Conservation (phyloP, 805 yeast genomes). For the Candida fluviatilis region DNA sequence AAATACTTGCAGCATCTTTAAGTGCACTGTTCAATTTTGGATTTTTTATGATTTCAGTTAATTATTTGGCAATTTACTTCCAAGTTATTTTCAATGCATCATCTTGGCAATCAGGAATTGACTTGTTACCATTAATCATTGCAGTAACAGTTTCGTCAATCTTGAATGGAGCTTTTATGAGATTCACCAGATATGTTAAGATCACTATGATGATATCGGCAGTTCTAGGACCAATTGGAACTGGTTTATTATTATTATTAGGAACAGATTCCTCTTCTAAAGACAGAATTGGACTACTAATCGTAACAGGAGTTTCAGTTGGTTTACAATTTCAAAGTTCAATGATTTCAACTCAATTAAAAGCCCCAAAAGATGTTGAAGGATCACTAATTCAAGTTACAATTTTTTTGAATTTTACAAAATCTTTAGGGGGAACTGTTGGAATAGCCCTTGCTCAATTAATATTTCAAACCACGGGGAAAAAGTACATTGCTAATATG, state of each 20-base stretch:
- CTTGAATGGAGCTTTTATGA: constrained; percentile 27
- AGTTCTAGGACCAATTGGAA: constrained; percentile 29
- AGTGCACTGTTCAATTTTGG: constrained; percentile 32
- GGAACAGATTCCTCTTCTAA: constrained; percentile 17
- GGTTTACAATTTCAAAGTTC: constrained; percentile 37
- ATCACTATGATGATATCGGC: constrained; percentile 27
- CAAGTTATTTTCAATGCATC: constrained; percentile 33
- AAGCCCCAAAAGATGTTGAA: constrained; percentile 31
- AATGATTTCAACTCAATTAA: constrained; percentile 31
- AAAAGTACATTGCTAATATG: constrained; percentile 11
- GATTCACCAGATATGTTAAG: constrained; percentile 25
- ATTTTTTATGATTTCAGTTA: constrained; percentile 36
- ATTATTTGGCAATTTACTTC: constrained; percentile 34
- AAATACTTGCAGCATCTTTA: constrained; percentile 35
- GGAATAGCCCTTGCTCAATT: constrained; percentile 30
- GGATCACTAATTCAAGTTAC: constrained; percentile 35
- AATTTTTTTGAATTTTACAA: constrained; percentile 28
- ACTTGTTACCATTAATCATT: constrained; percentile 31
- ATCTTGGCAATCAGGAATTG: constrained; percentile 35
- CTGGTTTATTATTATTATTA: constrained; percentile 28
- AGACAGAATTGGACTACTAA: constrained; percentile 28
- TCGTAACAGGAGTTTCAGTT: constrained; percentile 29
- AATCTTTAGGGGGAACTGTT: constrained; percentile 30
- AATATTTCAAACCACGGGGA: constrained; percentile 21
- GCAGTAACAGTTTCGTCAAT: constrained; percentile 30